Percentiles rank a stretch among this genome's conserved stretches.
Conservation (phyloP, 495 filamentous ascomycete species). For the Astrothelium macrocarpum region DNA sequence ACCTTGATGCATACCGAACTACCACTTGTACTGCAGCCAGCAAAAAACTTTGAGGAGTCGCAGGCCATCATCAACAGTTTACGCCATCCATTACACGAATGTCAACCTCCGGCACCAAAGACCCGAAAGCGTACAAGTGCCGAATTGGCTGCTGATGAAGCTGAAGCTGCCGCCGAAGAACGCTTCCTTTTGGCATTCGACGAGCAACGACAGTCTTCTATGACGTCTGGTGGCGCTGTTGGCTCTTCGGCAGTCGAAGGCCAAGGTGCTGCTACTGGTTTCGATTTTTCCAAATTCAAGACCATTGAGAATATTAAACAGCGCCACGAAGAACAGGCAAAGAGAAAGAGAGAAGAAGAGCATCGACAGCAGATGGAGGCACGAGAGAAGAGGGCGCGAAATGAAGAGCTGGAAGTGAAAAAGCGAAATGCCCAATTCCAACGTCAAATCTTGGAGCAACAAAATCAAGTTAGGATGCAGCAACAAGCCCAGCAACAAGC, state of each 20-base stretch:
- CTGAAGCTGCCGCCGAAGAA: constrained; percentile 76
- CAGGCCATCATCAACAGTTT: constrained; percentile 59
- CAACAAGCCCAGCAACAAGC: constrained; percentile 10
- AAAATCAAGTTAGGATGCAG: constrained; percentile 10
- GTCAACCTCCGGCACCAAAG: constrained; percentile 72
- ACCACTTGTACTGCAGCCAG: constrained; percentile 67
- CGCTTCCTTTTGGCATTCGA: constrained; percentile 90
- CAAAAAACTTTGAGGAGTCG: constrained; percentile 54
- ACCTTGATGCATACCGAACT: constrained; percentile 60
- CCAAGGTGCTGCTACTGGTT: constrained; percentile 63
- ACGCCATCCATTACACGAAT: constrained; percentile 63
- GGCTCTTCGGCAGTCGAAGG: constrained; percentile 66
- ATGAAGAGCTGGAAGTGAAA: constrained; percentile 16
- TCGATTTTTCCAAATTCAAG: constrained; percentile 85
- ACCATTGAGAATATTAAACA: constrained; percentile 73
- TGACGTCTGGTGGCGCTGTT: constrained; percentile 47
- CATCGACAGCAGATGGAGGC: constrained; percentile 28
- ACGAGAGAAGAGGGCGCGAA: constrained; percentile 42
- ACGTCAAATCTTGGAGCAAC: constrained; percentile 17
- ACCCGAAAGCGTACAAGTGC: constrained; percentile 86
- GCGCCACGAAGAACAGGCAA: constrained; percentile 63
- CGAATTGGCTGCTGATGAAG: constrained; percentile 88
- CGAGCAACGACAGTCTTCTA: constrained; percentile 59
- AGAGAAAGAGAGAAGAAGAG: constrained; percentile 52
- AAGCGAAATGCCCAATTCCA: constrained; percentile 28